These are phyloP conservation scores for Diospyros lotus DNA, from an alignment of 148 eudicot species.

Conservation along the genomic window DNA sequence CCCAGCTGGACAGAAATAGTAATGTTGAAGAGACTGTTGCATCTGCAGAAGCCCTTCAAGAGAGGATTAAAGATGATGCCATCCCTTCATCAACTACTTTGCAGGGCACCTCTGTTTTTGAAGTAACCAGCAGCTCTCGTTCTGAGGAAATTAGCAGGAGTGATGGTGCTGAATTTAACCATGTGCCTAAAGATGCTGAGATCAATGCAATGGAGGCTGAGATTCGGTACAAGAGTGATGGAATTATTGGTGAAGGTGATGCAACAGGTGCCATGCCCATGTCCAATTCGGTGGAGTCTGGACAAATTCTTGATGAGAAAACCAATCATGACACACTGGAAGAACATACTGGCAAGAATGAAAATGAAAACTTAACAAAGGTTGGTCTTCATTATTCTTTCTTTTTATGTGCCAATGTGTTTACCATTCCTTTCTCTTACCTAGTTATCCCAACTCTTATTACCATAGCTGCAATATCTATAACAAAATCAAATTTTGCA, in stretches of 20 bases:
- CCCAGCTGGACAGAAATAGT: conserved; percentile 9
- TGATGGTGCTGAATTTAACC: conserved; percentile 5
- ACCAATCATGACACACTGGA: conserved; percentile 12
- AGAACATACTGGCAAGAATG: conserved; percentile 9
- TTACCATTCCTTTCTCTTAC: not conserved
- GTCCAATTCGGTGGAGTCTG: conserved; percentile 27
- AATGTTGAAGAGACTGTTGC: not conserved
- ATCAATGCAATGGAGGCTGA: conserved; percentile 5
- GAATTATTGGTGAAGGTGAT: conserved; percentile 18
- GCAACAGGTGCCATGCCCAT: conserved; percentile 17
- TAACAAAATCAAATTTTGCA: not conserved
- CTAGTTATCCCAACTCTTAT: not conserved
- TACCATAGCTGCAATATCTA: not conserved
- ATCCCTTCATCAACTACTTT: not conserved
- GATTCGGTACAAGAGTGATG: not conserved
- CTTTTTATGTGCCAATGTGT: not conserved
- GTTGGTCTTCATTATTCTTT: conserved; percentile 19
- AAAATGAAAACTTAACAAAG: conserved; percentile 21
- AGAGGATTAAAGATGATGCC: conserved; percentile 14
- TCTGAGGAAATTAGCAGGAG: conserved; percentile 8
- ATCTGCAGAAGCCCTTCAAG: conserved; percentile 15
- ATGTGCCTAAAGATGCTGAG: not conserved
- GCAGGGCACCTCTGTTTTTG: conserved; percentile 12
- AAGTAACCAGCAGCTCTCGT: conserved; percentile 6
- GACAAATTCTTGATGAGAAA: conserved; percentile 30